Conservation (phyloP, 2,329 filamentous ascomycete species). For the Phaeosphaeriaceae sp. region DNA sequence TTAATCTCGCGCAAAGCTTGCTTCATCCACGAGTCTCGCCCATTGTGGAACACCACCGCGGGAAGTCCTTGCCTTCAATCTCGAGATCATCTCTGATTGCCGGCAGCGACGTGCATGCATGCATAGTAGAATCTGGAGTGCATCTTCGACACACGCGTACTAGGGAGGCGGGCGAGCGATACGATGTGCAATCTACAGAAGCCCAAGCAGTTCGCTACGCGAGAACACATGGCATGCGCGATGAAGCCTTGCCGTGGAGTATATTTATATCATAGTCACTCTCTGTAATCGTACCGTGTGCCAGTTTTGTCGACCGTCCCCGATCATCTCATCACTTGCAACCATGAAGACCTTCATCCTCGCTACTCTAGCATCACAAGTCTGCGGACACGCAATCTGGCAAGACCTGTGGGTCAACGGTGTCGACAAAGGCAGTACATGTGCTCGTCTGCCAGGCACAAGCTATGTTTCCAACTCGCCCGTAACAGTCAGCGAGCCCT, state of each 20-base stretch:
- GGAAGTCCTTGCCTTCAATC: conserved; percentile 6
- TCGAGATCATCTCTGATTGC: conserved; percentile 8
- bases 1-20: conserved; percentile 6
- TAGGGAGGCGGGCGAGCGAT: neutral
- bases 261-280: neutral
- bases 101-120: neutral
- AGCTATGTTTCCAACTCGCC: conserved; percentile 40
- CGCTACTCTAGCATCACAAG: conserved; percentile 18
- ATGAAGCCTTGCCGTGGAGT: neutral
- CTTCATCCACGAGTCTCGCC: neutral
- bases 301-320: too few species aligned
- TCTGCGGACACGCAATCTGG: conserved; percentile 56
- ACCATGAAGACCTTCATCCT: conserved; percentile 26
- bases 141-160: neutral
- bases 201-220: neutral
- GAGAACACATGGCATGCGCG: neutral
- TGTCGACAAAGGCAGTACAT: conserved; percentile 41
- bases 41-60: neutral
- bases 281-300: neutral
- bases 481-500: conserved; percentile 40
- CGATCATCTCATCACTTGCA: neutral
- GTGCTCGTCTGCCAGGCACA: conserved; percentile 23
- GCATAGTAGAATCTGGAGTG: conserved; percentile 2
- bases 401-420: conserved; percentile 55
- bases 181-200: conserved; percentile 5